Evolutionary conservation across 2,329 filamentous ascomycete species (phyloP).

Genomic region (Sporothrix mexicana): DNA sequence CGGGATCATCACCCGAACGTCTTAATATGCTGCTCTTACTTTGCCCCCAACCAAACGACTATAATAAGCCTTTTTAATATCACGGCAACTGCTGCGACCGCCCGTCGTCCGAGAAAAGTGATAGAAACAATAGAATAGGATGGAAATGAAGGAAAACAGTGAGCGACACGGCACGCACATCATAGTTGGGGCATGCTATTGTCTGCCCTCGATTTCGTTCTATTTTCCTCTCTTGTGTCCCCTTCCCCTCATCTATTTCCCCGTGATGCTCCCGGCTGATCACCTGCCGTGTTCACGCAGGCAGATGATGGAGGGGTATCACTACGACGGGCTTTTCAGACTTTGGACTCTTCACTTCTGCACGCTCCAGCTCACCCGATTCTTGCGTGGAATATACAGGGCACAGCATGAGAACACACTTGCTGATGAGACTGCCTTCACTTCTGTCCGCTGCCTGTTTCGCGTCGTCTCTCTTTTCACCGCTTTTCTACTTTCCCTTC

Average conservation of each 20-base stretch:
- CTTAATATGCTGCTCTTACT: neutral
- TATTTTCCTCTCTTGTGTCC: neutral
- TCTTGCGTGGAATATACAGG: neutral
- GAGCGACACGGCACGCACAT: conserved; percentile 20
- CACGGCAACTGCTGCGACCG: conserved; percentile 14
- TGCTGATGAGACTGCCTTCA: neutral
- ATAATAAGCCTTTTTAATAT: neutral
- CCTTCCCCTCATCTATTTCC: conserved; percentile 6
- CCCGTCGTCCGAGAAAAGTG: neutral
- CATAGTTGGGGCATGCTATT: conserved; percentile 13
- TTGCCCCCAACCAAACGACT: no score
- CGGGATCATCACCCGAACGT: conserved; percentile 12
- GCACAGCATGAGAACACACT: neutral
- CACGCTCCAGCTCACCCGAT: no score
- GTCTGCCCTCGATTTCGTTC: neutral
- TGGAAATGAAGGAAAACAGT: neutral
- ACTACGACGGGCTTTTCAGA: no score
- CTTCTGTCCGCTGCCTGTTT: neutral
- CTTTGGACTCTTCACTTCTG: neutral
- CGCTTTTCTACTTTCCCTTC: conserved; percentile 1
- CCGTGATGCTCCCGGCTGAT: conserved; percentile 29
- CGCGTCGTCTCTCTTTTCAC: neutral
- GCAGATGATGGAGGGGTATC: neutral
- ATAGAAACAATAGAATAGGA: neutral
- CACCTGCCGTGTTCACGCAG: conserved; percentile 26